Conservation (phyloP, 108 stramenopile genomes). For the Tribonema minus region DNA sequence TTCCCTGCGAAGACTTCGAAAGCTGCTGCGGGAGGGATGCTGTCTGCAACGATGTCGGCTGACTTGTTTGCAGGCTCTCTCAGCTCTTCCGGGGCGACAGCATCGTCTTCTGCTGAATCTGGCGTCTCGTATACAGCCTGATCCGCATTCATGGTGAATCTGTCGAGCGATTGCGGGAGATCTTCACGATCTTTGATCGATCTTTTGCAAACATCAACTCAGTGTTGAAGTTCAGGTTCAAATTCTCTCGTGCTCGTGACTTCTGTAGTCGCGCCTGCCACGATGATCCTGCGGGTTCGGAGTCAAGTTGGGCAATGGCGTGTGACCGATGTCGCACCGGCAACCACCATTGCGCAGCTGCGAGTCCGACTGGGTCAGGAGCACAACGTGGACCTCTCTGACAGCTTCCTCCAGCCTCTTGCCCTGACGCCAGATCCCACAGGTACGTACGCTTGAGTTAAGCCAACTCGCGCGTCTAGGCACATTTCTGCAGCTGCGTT, state of each 20-base stretch:
- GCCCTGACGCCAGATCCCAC: slow-evolving; percentile 27
- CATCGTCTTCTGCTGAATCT: neutral
- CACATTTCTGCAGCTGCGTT: too few species aligned
- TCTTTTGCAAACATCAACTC: too few species aligned
- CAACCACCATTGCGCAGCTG: slow-evolving; percentile 32
- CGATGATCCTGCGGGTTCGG: slow-evolving; percentile 54
- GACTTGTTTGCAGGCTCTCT: too few species aligned
- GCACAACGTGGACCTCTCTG: slow-evolving; percentile 39
- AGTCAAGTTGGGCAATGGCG: slow-evolving; percentile 49
- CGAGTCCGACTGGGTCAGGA: slow-evolving; percentile 16
- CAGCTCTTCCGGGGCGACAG: too few species aligned
- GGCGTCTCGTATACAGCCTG: neutral
- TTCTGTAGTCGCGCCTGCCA: neutral
- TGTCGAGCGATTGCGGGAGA: neutral
- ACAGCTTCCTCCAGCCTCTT: slow-evolving; percentile 14
- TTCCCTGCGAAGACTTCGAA: neutral
- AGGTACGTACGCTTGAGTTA: too few species aligned
- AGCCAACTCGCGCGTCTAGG: too few species aligned
- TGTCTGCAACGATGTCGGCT: neutral
- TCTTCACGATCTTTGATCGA: too few species aligned
- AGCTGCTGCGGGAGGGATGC: neutral
- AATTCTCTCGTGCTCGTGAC: neutral
- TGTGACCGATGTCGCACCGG: slow-evolving; percentile 39
- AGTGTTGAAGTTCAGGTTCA: too few species aligned
- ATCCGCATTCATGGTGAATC: neutral